Base-by-base conservation (phyloP, 164 flowering plant genomes). In the Vitis rotundifolia region DNA sequence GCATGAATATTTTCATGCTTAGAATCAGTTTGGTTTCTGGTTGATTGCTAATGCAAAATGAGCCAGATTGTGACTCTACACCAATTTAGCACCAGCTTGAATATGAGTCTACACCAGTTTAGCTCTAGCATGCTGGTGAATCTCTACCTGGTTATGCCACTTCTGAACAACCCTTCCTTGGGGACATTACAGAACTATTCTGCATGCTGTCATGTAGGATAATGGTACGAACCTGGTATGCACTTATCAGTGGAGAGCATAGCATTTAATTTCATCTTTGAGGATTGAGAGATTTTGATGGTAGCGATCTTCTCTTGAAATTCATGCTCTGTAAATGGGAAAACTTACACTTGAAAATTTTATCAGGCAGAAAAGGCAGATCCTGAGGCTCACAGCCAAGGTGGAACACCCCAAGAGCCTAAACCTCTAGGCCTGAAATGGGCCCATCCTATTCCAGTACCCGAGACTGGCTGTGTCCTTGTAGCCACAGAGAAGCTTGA, bases 401-500 rank as follows among this genome's bases (percentile, higher is more conserved):
- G 78, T 15, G 73, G 64, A 54, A 61, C 70, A 16, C 19, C 81
- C n/a, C 75, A 59, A 3, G 81, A 76, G 62, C 75, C 91, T 11
- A 88, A 83, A 73, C 75, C 83, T 5, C 90, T 89, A 56, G 94
- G 90, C 59, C 66, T 52, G n/a, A 91, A 89, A 68, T 94, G 99
- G 99, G 99, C 99, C 13, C 99, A 94, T 63, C 94, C 98, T n/a
- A 85, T 94, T 67, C 75, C 96, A 14, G 84, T 85, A 18, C 93
- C 95, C 2, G 97, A 93, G 79, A 76, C 87, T 12, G 99, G 99
- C 64, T 93, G 97, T 63, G 83, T 95, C 53, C 96, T 95, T 60
- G 87, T 95, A 51, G 97, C 99, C 55, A 91, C 97, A 2, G 98
- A 93, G 75, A 90, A 87, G 85, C 96, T 95, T 13, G 99, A 95